Evolutionary conservation across 1,284 basidiomycete species (phyloP).

Genomic region (Puccinia brachypodii): DNA sequence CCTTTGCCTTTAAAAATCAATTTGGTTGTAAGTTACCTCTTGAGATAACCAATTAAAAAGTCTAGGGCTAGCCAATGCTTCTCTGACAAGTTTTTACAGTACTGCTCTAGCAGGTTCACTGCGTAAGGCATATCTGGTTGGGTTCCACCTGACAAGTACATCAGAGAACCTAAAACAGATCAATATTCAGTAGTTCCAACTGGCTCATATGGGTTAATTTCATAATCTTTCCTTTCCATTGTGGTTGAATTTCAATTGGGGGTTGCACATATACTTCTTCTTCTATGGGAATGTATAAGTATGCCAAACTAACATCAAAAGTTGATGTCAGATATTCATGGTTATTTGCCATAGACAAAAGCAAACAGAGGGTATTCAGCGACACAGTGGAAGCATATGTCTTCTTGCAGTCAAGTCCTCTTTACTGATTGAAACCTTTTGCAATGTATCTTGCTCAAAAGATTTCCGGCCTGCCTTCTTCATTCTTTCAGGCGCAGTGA

Average conservation of each 20-base stretch:
- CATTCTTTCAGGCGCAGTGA: too few species aligned
- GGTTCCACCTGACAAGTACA: neutral
- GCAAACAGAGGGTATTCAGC: neutral
- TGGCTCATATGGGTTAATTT: neutral
- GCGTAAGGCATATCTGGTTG: neutral
- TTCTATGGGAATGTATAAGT: constrained; percentile 29
- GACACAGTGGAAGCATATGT: constrained; percentile 2
- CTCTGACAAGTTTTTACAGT: neutral
- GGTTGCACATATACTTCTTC: constrained; percentile 15
- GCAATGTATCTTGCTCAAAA: constrained; percentile 6
- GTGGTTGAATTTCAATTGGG: neutral
- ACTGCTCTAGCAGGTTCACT: neutral
- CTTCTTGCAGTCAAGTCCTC: neutral
- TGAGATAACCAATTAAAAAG: neutral
- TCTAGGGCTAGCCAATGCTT: neutral
- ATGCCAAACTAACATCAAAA: constrained; percentile 34
- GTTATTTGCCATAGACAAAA: neutral
- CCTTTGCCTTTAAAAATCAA: too few species aligned
- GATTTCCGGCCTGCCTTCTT: too few species aligned
- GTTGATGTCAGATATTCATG: neutral
- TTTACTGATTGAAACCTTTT: constrained; percentile 2
- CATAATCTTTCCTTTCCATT: neutral
- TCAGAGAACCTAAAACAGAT: neutral
- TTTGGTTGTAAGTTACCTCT: neutral
- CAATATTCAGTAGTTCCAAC: neutral